Evolutionary conservation across 352 stramenopile species (phyloP).

Genomic region (Peronospora farinosa): DNA sequence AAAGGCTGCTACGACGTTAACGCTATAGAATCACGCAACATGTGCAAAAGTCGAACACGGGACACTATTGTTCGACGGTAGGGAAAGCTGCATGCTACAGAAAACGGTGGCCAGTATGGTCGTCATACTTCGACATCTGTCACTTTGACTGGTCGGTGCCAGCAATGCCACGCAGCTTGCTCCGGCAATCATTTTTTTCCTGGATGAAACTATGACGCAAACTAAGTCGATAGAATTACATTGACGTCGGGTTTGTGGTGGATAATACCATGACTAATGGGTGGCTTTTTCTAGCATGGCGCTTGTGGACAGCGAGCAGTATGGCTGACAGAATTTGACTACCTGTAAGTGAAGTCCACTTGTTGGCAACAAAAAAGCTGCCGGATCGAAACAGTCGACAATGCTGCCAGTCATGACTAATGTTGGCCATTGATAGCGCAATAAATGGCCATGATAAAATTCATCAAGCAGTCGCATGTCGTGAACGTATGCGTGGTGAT

Average conservation of each 20-base stretch:
- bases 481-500: slow-evolving; percentile 38
- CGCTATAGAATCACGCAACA: slow-evolving; percentile 34
- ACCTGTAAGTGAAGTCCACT: slow-evolving; percentile 18
- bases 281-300: slow-evolving; percentile 13
- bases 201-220: slow-evolving; percentile 49
- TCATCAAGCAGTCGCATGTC: slow-evolving; percentile 43
- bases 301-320: slow-evolving; percentile 16
- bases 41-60: slow-evolving; percentile 63
- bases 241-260: slow-evolving; percentile 40
- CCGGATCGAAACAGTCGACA: slow-evolving; percentile 50
- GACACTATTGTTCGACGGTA: slow-evolving; percentile 36
- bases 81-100: slow-evolving; percentile 35
- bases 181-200: slow-evolving; percentile 10
- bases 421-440: slow-evolving; percentile 46
- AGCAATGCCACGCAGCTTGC: slow-evolving; percentile 47
- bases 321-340: slow-evolving; percentile 16
- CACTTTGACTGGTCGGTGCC: slow-evolving; percentile 67
- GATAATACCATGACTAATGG: too few species aligned
- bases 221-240: slow-evolving; percentile 62
- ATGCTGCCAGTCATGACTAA: slow-evolving; percentile 41
- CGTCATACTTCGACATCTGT: slow-evolving; percentile 52
- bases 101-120: slow-evolving; percentile 73
- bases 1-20: slow-evolving; percentile 17
- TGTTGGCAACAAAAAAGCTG: too few species aligned
- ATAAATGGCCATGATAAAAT: slow-evolving; percentile 48